phyloP scores from a whole-genome alignment of 495 filamentous ascomycete species.

The Lasiosphaeria miniovina region DNA sequence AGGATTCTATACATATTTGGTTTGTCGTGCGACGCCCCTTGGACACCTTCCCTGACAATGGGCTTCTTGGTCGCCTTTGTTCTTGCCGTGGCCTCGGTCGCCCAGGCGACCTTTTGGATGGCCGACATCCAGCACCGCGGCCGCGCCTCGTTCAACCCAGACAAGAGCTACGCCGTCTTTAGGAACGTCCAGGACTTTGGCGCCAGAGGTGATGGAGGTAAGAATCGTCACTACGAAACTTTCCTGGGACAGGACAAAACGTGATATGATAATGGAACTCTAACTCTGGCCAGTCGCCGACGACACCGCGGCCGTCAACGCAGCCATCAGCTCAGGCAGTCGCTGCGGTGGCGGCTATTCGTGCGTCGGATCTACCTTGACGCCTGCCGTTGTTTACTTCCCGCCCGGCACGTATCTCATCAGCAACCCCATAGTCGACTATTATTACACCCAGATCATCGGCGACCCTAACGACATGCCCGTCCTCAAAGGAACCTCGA shows the following conservation, averaged over 20 bases:
- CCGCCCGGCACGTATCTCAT: conserved; percentile 63
- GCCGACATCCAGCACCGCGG: conserved; percentile 42
- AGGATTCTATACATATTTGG: too few species aligned
- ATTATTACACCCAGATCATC: conserved; percentile 64
- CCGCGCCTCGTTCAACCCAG: conserved; percentile 52
- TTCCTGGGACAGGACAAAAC: background rate
- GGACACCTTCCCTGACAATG: conserved; percentile 8
- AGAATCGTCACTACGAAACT: too few species aligned
- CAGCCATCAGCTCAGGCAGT: conserved; percentile 68
- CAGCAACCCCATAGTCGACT: conserved; percentile 55
- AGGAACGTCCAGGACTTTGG: conserved; percentile 83
- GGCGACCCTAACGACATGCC: conserved; percentile 61
- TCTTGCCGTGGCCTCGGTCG: conserved; percentile 13
- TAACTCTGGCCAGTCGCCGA: conserved; percentile 57
- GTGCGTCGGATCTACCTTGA: conserved; percentile 73
- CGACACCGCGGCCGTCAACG: conserved; percentile 80
- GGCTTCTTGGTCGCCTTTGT: conserved; percentile 10
- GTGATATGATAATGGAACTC: background rate
- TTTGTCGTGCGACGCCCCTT: too few species aligned
- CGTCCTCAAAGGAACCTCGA: conserved; percentile 62
- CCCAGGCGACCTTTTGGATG: conserved; percentile 31
- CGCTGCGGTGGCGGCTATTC: conserved; percentile 69
- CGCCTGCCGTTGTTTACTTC: conserved; percentile 70
- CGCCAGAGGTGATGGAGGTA: conserved; percentile 66
- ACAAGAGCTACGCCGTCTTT: conserved; percentile 52